Evolutionary conservation across 805 yeast genomes (phyloP).

Genomic region (Candida hispaniensis): DNA sequence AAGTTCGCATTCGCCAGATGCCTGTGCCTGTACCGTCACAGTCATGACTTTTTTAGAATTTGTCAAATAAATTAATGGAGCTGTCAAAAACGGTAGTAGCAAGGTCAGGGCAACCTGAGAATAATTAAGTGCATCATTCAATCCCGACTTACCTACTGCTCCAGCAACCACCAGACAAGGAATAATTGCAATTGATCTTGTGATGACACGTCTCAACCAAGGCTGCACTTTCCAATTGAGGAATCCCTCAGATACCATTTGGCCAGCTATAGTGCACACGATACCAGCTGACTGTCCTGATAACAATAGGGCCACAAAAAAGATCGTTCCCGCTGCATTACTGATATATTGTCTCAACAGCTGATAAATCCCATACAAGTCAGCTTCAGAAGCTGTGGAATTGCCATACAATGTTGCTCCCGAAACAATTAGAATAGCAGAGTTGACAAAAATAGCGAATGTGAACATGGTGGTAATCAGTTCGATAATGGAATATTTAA

Average conservation of each 20-base stretch:
- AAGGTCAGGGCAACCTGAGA: slow-evolving; percentile 79
- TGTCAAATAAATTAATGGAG: slow-evolving; percentile 79
- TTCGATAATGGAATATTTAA: slow-evolving; percentile 64
- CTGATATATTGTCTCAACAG: slow-evolving; percentile 53
- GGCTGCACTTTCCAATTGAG: slow-evolving; percentile 72
- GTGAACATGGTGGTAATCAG: slow-evolving; percentile 59
- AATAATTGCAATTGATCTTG: slow-evolving; percentile 65
- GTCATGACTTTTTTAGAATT: slow-evolving; percentile 58
- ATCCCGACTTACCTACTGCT: slow-evolving; percentile 61
- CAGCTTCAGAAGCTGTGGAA: slow-evolving; percentile 65
- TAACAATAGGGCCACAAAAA: slow-evolving; percentile 71
- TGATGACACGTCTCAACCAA: slow-evolving; percentile 66
- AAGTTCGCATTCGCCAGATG: slow-evolving; percentile 14
- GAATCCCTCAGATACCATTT: slow-evolving; percentile 86
- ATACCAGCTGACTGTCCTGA: slow-evolving; percentile 90
- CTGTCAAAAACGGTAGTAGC: slow-evolving; percentile 70
- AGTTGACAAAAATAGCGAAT: slow-evolving; percentile 76
- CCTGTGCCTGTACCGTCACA: slow-evolving; percentile 16
- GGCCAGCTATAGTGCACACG: slow-evolving; percentile 89
- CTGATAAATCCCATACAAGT: slow-evolving; percentile 63
- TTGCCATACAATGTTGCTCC: slow-evolving; percentile 67
- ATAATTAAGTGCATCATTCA: slow-evolving; percentile 63
- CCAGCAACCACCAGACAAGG: slow-evolving; percentile 71
- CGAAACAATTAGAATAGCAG: slow-evolving; percentile 71
- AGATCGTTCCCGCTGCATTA: slow-evolving; percentile 68